Percentiles rank a stretch among this genome's conserved stretches.
Evolutionary conservation across 805 yeast genomes (phyloP).

Genomic region (Candida tallmaniae): DNA sequence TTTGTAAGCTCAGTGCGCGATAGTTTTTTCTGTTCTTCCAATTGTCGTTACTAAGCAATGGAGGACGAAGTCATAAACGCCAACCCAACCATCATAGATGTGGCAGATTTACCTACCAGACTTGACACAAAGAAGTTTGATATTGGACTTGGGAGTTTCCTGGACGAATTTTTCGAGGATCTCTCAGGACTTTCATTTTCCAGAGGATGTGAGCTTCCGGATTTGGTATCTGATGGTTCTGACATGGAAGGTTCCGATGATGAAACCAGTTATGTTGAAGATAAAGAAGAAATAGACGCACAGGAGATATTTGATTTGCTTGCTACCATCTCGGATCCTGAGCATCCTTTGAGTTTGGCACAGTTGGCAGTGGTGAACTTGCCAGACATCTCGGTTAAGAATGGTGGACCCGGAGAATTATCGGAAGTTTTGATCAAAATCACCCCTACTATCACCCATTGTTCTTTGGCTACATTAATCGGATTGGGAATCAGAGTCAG

Average conservation of each 20-base stretch:
- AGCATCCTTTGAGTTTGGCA: conserved; percentile 92
- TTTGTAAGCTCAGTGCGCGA: conserved; percentile 8
- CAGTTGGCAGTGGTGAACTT: conserved; percentile 91
- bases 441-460: conserved; percentile 97
- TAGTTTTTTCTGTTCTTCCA: too few relatives aligned
- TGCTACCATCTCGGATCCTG: conserved; percentile 90
- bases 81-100: conserved; percentile 81
- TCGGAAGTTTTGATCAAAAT: conserved; percentile 77
- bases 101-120: conserved; percentile 72
- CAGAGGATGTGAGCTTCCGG: conserved; percentile 16
- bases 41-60: conserved; percentile 7
- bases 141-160: conserved; percentile 1
- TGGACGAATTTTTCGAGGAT: conserved; percentile 14
- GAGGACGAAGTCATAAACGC: conserved; percentile 56
- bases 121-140: conserved; percentile 12
- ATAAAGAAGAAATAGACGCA: conserved; percentile 65
- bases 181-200: conserved; percentile 20
- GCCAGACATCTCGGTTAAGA: conserved; percentile 68
- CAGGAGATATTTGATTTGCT: conserved; percentile 89
- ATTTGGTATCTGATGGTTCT: conserved; percentile 18
- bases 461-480: conserved; percentile 91
- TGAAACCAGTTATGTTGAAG: conserved; percentile 11
- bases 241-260: conserved; percentile 14
- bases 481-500: conserved; percentile 94
- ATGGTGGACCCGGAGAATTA: conserved; percentile 44